phyloP scores from a whole-genome alignment of 495 filamentous ascomycete species.

The Thozetella sp. region DNA sequence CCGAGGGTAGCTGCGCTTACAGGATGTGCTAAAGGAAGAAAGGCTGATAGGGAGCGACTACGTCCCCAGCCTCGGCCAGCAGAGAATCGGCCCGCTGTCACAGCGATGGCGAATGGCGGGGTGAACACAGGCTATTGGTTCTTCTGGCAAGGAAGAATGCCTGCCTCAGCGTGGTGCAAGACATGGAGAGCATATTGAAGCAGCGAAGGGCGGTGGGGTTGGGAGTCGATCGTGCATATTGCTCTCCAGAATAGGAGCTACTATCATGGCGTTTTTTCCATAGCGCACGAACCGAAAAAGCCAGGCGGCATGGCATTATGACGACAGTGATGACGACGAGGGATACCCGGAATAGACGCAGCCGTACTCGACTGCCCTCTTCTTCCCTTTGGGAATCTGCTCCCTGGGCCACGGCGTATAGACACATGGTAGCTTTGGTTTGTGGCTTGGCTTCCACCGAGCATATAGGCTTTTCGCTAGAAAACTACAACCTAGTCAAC shows the following conservation, averaged over 20 bases:
- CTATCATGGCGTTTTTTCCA: constrained; percentile 1
- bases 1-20: constrained; percentile 75
- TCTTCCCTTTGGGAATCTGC: neutral
- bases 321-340: constrained; percentile 1
- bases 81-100: neutral
- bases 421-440: too few relatives aligned
- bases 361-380: neutral
- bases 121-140: too few relatives aligned
- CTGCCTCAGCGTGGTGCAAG: neutral
- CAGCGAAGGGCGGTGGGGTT: neutral
- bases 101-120: too few relatives aligned
- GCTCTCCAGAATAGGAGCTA: constrained; percentile 6
- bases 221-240: constrained; percentile 1
- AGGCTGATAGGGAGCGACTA: neutral
- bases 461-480: too few relatives aligned
- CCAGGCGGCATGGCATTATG: constrained; percentile 1
- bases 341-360: neutral
- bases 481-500: too few relatives aligned
- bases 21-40: constrained; percentile 71
- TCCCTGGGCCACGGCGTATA: neutral
- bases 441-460: too few relatives aligned
- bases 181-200: constrained; percentile 2
- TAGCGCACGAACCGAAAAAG: neutral
- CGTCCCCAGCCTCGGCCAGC: neutral
- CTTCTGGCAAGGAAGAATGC: too few relatives aligned